Percentiles rank a stretch among this genome's conserved stretches.
Conservation (phyloP, 345 rosid species). For the Eucalyptus urophylla region DNA sequence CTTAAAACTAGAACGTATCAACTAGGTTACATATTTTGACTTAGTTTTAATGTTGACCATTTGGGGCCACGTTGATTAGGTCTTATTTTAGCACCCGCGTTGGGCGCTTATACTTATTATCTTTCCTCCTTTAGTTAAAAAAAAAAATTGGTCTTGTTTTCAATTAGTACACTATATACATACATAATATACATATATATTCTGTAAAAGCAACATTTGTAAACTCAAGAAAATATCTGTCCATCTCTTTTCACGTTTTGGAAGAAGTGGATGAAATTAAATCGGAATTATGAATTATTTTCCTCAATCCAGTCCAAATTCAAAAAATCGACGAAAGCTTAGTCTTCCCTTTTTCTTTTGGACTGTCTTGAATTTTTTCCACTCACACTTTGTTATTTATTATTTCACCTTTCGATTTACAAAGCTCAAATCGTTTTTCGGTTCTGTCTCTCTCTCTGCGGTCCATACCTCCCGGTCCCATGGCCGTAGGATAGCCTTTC, state of each 20-base stretch:
- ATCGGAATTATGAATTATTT: not conserved
- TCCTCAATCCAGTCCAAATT: not conserved
- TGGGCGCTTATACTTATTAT: not conserved
- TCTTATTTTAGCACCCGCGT: not conserved
- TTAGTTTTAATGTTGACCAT: not conserved
- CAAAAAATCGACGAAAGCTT: not conserved
- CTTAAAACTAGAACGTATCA: not conserved
- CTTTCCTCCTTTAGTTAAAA: not conserved
- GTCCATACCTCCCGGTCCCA: not conserved
- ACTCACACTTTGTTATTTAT: not conserved
- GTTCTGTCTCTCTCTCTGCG: not conserved
- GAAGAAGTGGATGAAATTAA: not conserved
- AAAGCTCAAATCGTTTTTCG: not conserved
- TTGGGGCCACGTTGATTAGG: not conserved
- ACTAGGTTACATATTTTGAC: not conserved
- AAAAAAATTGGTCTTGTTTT: not conserved
- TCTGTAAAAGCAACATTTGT: too few relatives aligned
- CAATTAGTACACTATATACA: not conserved
- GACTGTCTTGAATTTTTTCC: not conserved
- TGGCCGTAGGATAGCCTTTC: not conserved
- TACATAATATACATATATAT: too few relatives aligned
- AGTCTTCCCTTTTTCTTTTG: not conserved
- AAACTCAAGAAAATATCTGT: not conserved
- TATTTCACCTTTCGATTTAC: not conserved
- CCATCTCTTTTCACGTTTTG: not conserved